Base-by-base conservation (phyloP, 306 rosid species). In the Astragalus glycyphyllos region DNA sequence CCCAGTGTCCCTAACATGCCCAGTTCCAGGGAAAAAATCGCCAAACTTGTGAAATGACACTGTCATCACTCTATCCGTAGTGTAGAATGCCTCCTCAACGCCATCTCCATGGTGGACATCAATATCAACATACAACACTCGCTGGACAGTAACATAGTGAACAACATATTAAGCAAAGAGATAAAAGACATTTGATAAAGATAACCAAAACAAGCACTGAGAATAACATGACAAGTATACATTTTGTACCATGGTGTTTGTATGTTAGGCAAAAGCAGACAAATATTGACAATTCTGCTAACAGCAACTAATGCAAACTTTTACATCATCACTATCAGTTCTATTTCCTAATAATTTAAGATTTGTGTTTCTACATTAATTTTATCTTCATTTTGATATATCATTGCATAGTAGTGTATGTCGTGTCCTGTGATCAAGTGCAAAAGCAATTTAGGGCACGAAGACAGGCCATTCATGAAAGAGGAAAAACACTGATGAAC, bases 101-200 rank as follows among this genome's bases (percentile, higher is more conserved):
- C 97, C 97, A 67, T 92, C 97, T 17, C 97, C 97, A 12, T 92
- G 97, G 78, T 92, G 97, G 55, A 90, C 94, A 72, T 90, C 96
- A 69, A 90, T 88, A 49, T 90, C 97, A 58, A 88, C 73, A 73
- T 90, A 92, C 59, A 92, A 80, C 59, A 92, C 98, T 74, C 98
- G 98, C 98, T 92, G 90, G 45, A 56, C 69, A 58, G 60, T 11
- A 40, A 70, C 69, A 84, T 6, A 29, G 9, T 16, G 15, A 84
- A 54, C 41, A 62, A 41, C 34, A 45, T 11, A 67, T 3, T 65
- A 58, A 71, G 68, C 0, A 65, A 63, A 51, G 12, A 16, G 51
- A 58, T 11, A 37, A 47, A 61, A 15, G 0, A 37, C 2, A 32
- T 32, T 14, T 32, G 47, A 50, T 45, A 53, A 44, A 79, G 29